Evolutionary conservation across 139 green algal species (phyloP).

Genomic region (Coccomyxa sp.): DNA sequence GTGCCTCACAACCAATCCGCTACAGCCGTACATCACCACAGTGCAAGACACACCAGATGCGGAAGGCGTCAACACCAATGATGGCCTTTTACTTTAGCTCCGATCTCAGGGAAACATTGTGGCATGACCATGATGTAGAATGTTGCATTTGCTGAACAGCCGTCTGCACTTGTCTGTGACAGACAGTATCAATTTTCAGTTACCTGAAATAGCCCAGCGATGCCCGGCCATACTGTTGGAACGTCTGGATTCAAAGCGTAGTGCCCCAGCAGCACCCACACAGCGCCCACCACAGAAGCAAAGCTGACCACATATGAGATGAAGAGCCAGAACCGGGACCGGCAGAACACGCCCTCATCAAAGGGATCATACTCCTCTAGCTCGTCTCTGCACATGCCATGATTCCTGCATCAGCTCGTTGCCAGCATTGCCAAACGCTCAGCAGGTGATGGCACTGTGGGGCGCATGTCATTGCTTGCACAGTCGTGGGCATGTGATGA

Average conservation of each 20-base stretch:
- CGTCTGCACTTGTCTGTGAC: neutral
- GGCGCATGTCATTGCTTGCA: too few species aligned
- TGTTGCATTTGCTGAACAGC: neutral
- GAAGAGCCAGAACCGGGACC: constrained; percentile 81
- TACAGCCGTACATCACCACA: neutral
- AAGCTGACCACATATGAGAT: constrained; percentile 74
- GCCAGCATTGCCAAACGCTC: neutral
- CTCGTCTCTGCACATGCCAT: constrained; percentile 53
- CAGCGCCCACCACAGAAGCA: constrained; percentile 48
- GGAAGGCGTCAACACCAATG: neutral
- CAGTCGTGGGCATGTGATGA: too few species aligned
- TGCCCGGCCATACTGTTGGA: constrained; percentile 15
- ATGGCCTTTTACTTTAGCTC: neutral
- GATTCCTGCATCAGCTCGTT: neutral
- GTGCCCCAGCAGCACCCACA: constrained; percentile 72
- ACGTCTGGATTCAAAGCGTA: constrained; percentile 32
- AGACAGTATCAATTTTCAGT: neutral
- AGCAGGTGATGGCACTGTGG: too few species aligned
- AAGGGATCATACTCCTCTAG: constrained; percentile 49
- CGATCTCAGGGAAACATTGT: neutral
- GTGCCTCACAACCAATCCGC: too few species aligned
- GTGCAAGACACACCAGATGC: neutral
- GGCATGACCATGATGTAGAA: neutral
- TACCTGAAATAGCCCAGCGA: constrained; percentile 18
- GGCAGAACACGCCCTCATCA: constrained; percentile 41